These are phyloP conservation scores for Alternaria postmessia DNA, from an alignment of 2,329 filamentous ascomycete species.

Conservation along the genomic window DNA sequence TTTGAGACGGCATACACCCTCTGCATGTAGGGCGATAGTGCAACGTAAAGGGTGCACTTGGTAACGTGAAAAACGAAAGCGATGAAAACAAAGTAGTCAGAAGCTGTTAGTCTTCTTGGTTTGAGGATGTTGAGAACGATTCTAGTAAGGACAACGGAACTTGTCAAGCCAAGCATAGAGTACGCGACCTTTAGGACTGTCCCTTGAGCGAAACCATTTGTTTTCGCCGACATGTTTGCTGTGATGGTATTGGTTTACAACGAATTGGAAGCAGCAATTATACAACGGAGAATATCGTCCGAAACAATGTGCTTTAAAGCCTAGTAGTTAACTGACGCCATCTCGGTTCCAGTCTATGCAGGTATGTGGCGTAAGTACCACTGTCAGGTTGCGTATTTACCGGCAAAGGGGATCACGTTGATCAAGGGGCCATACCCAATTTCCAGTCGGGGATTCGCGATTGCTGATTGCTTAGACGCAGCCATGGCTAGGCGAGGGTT, in stretches of 20 bases:
- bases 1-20: conserved; percentile 35
- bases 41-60: conserved; percentile 43
- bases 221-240: conserved; percentile 12
- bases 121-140: conserved; percentile 14
- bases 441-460: not conserved
- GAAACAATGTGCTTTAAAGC: not conserved
- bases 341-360: not conserved
- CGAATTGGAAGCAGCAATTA: not conserved
- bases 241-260: not conserved
- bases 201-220: conserved; percentile 21
- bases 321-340: not conserved
- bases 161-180: conserved; percentile 21
- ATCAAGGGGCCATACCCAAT: not conserved
- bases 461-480: not conserved
- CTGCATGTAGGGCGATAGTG: conserved; percentile 44
- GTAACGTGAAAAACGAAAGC: conserved; percentile 38
- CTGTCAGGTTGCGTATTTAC: not conserved
- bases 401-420: not conserved
- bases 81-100: conserved; percentile 30
- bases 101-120: conserved; percentile 10
- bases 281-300: not conserved
- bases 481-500: not conserved
- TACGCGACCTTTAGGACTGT: conserved; percentile 23
- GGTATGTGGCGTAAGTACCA: conserved; percentile 1
- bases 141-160: conserved; percentile 18